Evolutionary conservation across 139 green algal species (phyloP), one percentile per base, ranked within the genome.

Genomic region (Micromonas pusilla): DNA sequence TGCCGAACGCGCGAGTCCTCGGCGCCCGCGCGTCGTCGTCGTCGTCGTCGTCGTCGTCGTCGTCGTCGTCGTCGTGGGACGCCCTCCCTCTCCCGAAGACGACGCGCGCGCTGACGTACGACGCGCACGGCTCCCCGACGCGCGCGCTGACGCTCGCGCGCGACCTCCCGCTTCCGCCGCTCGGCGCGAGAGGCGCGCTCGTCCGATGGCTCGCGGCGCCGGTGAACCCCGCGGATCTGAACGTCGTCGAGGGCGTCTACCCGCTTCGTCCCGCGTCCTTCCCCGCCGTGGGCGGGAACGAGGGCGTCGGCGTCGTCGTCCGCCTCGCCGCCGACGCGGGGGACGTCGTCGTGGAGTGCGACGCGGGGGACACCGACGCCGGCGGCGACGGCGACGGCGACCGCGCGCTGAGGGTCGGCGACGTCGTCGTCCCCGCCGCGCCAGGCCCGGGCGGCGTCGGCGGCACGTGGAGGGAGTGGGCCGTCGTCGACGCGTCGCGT

Each of bases 201-300:
- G 72, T 67, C 25, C 31, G 33, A 4, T 60, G 72, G 30, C 30
- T 78, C 45, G 72, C 72, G 39, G 82, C 88, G 0, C 89, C 90
- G 25, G 87, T 96, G 67, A 95, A 96, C 80, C 89, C 90, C 0
- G 82, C 82, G 4, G 91, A 96, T 83, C 83, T 96, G 70, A 96
- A 94, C 78, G 91, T 86, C 0, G 80, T 96, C 3, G 83, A 94
- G 77, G 90, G 91, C 39, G 91, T 87, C 83, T 95, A 96, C 76
- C 89, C 89, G 0, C 33, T 92, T 2, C 38, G 64, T 19, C 87
- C 89, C 1, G 26, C n/a, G 3, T 30, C 38, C 2, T 73, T 90
- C 30, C 91, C 89, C 0, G 86, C 52, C 0, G 78, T 90, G 4
- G 86, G 86, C 1, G 91, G 91, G 2, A 85, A 93, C 70, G 91